Base-by-base conservation (phyloP, 768 basidiomycete genomes). In the Rhizopogon vulgaris region DNA sequence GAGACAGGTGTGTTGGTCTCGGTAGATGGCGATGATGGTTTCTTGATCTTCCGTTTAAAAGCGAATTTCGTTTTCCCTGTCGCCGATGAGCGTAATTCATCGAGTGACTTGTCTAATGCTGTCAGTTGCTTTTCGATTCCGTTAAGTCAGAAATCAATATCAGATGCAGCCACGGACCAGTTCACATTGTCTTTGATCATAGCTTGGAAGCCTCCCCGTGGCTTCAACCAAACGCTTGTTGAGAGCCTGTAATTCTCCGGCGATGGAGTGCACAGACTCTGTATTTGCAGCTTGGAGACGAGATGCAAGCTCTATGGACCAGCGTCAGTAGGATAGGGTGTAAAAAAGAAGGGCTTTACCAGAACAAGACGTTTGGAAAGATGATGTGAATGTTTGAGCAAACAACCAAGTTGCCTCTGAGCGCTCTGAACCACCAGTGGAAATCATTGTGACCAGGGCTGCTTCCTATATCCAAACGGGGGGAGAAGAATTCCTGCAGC, bases 131-230 rank as follows among this genome's bases (percentile, higher is more conserved):
- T 32, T 47, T 51, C 34, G 28, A 37, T 49, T 66, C 51, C 62
- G 34, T 43, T 34, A 34, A 49, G 36, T 50, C 30, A 38, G 36
- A 45, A 22, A 49, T 17, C 36, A 53, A 38, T 18, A 24, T n/a
- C 28, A 4, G 48, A 37, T n/a, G 17, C 28, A 38, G 40, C 48
- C 24, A 71, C 82, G 49, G 58, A 89, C 88, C 59, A 72, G 68
- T 63, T 86, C 85, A 61, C 77, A 85, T 60, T 83, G 83, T 49
- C 83, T 76, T 61, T 86, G 88, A 65, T 90, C 87, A 61, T 88
- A 89, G 37, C 76, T 71, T 4, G 88, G 84, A 41, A 92, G 69
- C 52, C 76, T 80, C 6, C 77, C 76, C 8, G 78, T 80, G 5
- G 84, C 87, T 62, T 83, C 85, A 6, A 75, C 71, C 15, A 91